A percentile compares a stretch with the other conserved stretches of the same genome.
phyloP scores from a whole-genome alignment of 1,139 yeast species.

The Wickerhamomyces sp. region DNA sequence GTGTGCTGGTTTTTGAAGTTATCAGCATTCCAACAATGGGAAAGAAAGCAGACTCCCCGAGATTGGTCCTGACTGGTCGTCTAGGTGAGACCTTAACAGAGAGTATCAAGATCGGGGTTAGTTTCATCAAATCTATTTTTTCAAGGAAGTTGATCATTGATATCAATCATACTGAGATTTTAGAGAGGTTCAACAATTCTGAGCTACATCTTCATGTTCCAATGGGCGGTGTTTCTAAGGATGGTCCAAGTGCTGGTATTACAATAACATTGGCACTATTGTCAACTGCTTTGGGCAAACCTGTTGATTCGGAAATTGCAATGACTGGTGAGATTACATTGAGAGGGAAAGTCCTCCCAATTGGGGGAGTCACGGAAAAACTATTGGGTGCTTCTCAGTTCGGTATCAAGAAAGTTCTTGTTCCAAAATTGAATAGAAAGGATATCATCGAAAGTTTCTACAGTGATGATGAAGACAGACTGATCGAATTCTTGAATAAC shows the following conservation, averaged over 20 bases:
- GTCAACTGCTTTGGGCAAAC: conserved; percentile 62
- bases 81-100: conserved; percentile 81
- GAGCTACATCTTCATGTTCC: conserved; percentile 87
- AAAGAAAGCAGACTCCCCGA: conserved; percentile 20
- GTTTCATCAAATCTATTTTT: conserved; percentile 64
- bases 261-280: conserved; percentile 81
- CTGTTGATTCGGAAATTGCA: conserved; percentile 67
- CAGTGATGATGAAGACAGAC: conserved; percentile 24
- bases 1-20: conserved; percentile 76
- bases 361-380: conserved; percentile 87
- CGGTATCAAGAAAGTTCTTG: conserved; percentile 55
- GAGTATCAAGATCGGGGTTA: conserved; percentile 74
- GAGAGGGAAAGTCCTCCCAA: conserved; percentile 80
- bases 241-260: conserved; percentile 92
- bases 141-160: conserved; percentile 26
- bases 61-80: conserved; percentile 68
- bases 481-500: conserved; percentile 18
- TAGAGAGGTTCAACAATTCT: conserved; percentile 43
- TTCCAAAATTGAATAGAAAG: conserved; percentile 66
- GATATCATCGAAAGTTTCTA: conserved; percentile 54
- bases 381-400: conserved; percentile 79
- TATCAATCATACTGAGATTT: conserved; percentile 25
- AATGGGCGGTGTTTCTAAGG: conserved; percentile 82
- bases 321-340: conserved; percentile 94
- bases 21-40: conserved; percentile 48